Evolutionary conservation across 2,329 filamentous ascomycete species (phyloP), one percentile per base, ranked within the genome.

Genomic region (Cladophialophora bantiana): DNA sequence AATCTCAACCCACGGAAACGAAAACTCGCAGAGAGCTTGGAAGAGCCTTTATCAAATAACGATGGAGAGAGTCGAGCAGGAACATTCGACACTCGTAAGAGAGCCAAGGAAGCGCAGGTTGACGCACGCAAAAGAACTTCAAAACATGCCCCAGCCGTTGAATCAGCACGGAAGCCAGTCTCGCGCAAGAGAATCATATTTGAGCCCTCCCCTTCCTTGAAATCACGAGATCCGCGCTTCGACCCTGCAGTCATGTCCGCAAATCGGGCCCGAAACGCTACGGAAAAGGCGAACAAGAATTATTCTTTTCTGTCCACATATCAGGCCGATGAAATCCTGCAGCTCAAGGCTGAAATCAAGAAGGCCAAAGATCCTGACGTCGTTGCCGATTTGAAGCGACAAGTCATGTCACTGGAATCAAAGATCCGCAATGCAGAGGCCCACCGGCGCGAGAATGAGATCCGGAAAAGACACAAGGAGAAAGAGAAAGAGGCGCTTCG

Each of bases 241-340:
- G 92, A 95, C 69, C 85, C 89, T 0, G 83, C 87, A 31, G 77
- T 83, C 61, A 71, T 79, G 70, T 75, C 77, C 48, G 75, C 78
- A 71, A 72, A 76, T 66, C 69, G 76, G 53, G 64, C 72, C 34
- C 67, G 70, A 31, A 74, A 73, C 31, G 15, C 77, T 83, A 26
- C 86, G 85, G 75, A 79, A 81, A 58, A 86, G 85, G 70, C 89
- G 38, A 86, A 85, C 67, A 89, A 88, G 72, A 91, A 93, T 38
- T 99, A 99, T 80, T 84, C 88, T 2, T 99, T 99, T 81, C 82
- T 99, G 59, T 88, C 94, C 73, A 90, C 92, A 68, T 98, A 98
- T 81, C 88, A 92, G 67, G 88, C 89, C 26, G 84, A 86, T n/a
- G 95, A 99, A 79, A 90, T 98, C 78, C 85, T 86, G 64, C 86